Conservation (phyloP, 176 grass and related monocot species). For the Eleusine indica region DNA sequence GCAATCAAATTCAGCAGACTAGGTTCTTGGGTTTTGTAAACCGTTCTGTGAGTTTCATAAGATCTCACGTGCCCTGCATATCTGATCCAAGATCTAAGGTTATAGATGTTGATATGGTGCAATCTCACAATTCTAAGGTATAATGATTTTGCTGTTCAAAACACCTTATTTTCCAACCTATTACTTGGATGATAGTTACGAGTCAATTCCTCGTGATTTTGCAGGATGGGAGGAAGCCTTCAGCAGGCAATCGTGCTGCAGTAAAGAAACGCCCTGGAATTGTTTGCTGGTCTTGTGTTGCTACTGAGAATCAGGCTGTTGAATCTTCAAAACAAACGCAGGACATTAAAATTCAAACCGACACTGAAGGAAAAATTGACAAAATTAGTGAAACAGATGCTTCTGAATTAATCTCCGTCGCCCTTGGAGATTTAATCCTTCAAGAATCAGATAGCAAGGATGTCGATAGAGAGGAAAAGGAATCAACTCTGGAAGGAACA, state of each 20-base stretch:
- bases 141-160: conserved; percentile 21
- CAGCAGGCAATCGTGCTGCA: conserved; percentile 11
- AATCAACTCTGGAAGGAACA: conserved; percentile 16
- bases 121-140: conserved; percentile 48
- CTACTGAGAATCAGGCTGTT: conserved; percentile 20
- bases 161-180: conserved; percentile 24
- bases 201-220: conserved; percentile 12
- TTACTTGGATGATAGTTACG: not conserved
- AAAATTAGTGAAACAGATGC: conserved; percentile 3
- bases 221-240: conserved; percentile 41
- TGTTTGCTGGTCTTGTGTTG: conserved; percentile 58
- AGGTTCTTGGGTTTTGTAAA: conserved; percentile 80
- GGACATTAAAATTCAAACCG: conserved; percentile 30
- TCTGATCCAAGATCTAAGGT: conserved; percentile 80
- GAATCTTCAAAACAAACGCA: conserved; percentile 26
- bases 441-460: conserved; percentile 34
- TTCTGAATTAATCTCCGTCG: conserved; percentile 14
- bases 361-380: conserved; percentile 17
- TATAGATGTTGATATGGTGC: conserved; percentile 66
- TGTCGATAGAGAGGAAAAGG: conserved; percentile 9
- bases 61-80: conserved; percentile 70
- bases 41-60: conserved; percentile 71
- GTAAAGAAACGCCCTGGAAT: conserved; percentile 43
- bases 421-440: conserved; percentile 37
- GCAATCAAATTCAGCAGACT: conserved; percentile 70